Evolutionary conservation across 2,329 filamentous ascomycete genomes (phyloP).

Genomic region (Penicillium sp.): DNA sequence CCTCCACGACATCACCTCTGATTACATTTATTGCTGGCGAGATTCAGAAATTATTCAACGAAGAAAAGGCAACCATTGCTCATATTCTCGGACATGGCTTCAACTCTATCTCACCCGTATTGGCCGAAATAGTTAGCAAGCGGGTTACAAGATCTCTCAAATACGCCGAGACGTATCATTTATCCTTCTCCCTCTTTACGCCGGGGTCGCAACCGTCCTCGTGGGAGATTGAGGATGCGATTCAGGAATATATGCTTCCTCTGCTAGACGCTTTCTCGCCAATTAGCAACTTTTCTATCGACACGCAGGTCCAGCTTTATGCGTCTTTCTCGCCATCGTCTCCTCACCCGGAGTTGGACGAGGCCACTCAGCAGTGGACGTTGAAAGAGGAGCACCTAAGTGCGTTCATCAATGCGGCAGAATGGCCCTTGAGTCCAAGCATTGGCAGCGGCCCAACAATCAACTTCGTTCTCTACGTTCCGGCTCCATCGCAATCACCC

Average conservation of each 20-base stretch:
- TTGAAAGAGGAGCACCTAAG: conserved; percentile 82
- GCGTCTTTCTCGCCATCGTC: conserved; percentile 65
- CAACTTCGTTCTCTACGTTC: conserved; percentile 91
- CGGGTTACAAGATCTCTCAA: conserved; percentile 82
- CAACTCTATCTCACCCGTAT: conserved; percentile 39
- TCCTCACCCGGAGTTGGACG: conserved; percentile 53
- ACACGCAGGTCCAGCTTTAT: conserved; percentile 94
- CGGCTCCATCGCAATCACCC: conserved; percentile 62
- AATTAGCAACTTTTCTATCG: conserved; percentile 93
- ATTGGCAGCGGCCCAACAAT: conserved; percentile 91
- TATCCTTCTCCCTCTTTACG: conserved; percentile 94
- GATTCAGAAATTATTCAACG: conserved; percentile 72
- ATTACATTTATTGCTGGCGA: conserved; percentile 75
- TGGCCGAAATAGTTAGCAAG: conserved; percentile 57
- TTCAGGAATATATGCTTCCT: conserved; percentile 76
- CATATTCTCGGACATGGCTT: conserved; percentile 58
- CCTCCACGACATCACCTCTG: conserved; percentile 67
- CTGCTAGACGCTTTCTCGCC: conserved; percentile 72
- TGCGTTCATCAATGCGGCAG: conserved; percentile 94
- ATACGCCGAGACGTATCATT: conserved; percentile 88
- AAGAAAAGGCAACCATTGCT: conserved; percentile 83
- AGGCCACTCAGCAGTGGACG: conserved; percentile 56
- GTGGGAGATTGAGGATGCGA: conserved; percentile 84
- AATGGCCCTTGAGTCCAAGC: conserved; percentile 93
- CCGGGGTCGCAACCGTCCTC: conserved; percentile 71